Conservation (phyloP, 2,329 filamentous ascomycete species). For the Lasiodiplodia gonubiensis region DNA sequence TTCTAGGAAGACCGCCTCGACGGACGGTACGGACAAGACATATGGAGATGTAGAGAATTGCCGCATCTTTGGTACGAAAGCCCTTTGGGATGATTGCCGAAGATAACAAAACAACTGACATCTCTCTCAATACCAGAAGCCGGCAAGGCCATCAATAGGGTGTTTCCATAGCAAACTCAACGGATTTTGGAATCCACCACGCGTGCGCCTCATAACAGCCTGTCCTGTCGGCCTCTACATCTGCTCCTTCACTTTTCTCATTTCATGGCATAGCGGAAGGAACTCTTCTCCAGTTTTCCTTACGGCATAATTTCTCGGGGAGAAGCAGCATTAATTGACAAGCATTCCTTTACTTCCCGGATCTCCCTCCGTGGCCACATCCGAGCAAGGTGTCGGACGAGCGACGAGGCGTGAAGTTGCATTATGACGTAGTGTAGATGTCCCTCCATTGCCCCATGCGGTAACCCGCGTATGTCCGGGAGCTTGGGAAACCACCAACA, state of each 20-base stretch:
- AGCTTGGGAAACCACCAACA: background rate
- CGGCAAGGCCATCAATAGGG: background rate
- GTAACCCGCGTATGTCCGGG: background rate
- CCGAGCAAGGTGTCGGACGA: background rate
- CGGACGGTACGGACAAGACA: constrained; percentile 1
- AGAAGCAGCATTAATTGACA: background rate
- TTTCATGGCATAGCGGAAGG: background rate
- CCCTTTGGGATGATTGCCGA: background rate
- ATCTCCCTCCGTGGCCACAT: background rate
- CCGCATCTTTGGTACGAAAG: constrained; percentile 2
- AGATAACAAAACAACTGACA: background rate
- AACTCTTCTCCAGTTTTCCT: no score
- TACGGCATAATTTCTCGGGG: background rate
- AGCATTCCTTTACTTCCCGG: background rate
- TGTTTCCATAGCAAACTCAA: constrained; percentile 4
- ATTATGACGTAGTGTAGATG: background rate
- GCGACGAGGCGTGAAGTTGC: background rate
- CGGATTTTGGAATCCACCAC: background rate
- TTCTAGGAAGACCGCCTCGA: constrained; percentile 10
- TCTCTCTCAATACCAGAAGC: background rate
- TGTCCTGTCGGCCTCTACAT: background rate
- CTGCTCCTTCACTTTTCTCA: background rate
- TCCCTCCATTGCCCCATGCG: background rate
- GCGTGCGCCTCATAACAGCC: background rate
- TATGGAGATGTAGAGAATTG: background rate